Base-by-base conservation (phyloP, 768 basidiomycete species). In the Agaricus bisporus region DNA sequence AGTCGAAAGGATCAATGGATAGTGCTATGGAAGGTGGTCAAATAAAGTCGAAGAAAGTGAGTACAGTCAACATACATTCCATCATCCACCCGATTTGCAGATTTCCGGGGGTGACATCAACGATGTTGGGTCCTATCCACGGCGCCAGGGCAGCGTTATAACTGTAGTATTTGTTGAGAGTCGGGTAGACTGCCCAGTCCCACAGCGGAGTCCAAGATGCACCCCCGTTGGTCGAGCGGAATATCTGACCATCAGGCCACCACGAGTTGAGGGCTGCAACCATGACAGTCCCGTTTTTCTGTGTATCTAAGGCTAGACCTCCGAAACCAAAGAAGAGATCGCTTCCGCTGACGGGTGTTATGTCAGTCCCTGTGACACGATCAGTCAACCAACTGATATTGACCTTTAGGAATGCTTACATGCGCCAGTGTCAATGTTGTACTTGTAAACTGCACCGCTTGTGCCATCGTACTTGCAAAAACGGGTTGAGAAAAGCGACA, bases 71-170 rank as follows among this genome's bases (percentile, higher is more conserved):
- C 66, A 44, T 54, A 70, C 81, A 66, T 71, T 86, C 83, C 77
- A 86, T 85, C 83, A 84, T 84, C 83, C 83, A 85, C 9, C 84
- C 83, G 44, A 83, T 76, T 56, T 82, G 82, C 49, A 74, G 63
- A 38, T 70, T 68, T 4, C 76, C 76, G 14, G 70, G 61, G 18
- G 66, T 72, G 1, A 68, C 70, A n/a, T 75, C 71, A 7, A 75
- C 75, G 54, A 65, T 68, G 56, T 75, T 70, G 7, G 74, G 73
- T 17, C 82, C 81, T 4, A 84, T 64, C 81, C 82, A 86, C 1
- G 83, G 83, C 0, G 81, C 80, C 46, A 80, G 70, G 5, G 71
- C 61, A 60, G 81, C 73, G 46, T 74, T 76, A 64, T 83, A 83
- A 0, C 70, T 66, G 64, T 82, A 85, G 63, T 74, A 78, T 59